A percentile compares a stretch with the other conserved stretches of the same genome.
Conservation (phyloP, 495 filamentous ascomycete genomes). For the Platismatia glauca region DNA sequence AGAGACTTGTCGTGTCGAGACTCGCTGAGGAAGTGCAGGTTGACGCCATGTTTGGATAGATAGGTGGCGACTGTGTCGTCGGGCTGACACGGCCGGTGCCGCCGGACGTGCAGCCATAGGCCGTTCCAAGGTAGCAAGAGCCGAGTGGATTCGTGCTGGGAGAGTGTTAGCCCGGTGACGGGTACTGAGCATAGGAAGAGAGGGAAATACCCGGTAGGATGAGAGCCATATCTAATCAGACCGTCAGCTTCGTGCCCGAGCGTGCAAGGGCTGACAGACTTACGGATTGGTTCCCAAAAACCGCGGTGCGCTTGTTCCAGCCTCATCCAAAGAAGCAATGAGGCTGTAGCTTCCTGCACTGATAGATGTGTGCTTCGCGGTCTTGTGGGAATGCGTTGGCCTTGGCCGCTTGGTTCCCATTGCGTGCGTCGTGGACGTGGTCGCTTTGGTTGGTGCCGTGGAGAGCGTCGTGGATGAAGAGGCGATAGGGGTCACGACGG, state of each 20-base stretch:
- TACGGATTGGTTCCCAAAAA: background rate
- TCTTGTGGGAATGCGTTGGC: too few species aligned
- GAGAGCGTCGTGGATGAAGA: background rate
- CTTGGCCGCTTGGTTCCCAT: background rate
- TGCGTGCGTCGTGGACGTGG: background rate
- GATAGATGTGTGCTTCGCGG: background rate
- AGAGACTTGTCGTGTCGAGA: too few species aligned
- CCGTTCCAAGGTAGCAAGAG: slow-evolving; percentile 7
- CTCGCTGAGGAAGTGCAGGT: background rate
- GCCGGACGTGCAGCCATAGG: slow-evolving; percentile 4
- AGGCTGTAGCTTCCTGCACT: background rate
- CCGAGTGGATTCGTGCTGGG: slow-evolving; percentile 7
- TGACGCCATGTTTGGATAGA: background rate
- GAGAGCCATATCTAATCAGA: background rate
- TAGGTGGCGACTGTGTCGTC: background rate
- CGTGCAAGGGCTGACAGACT: background rate
- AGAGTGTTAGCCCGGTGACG: background rate
- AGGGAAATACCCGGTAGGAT: background rate
- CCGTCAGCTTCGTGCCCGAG: background rate
- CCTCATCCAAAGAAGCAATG: background rate
- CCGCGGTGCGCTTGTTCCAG: background rate
- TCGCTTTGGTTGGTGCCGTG: background rate
- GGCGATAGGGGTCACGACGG: background rate
- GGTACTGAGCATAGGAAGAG: background rate
- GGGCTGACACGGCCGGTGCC: background rate